These are phyloP conservation scores for Sungouiozyma ichnusensis DNA, from an alignment of 805 yeast genomes.

Conservation along the genomic window DNA sequence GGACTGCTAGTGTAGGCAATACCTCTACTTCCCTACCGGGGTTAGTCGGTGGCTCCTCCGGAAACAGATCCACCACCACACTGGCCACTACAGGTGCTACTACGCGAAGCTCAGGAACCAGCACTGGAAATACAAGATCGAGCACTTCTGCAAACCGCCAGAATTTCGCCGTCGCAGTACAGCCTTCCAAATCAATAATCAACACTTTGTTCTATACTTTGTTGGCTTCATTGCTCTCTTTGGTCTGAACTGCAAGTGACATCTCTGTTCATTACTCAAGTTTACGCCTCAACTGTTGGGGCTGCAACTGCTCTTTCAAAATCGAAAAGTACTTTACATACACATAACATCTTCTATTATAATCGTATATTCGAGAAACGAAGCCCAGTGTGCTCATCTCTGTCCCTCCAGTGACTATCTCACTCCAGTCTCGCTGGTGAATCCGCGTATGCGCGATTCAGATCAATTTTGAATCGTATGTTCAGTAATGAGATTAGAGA, in stretches of 20 bases:
- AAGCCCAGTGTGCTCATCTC: too few species aligned
- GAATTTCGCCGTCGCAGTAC: background rate
- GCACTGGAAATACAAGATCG: background rate
- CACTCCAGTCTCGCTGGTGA: too few species aligned
- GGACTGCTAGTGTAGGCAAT: slow-evolving; percentile 27
- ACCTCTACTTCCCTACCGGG: background rate
- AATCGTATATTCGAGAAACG: too few species aligned
- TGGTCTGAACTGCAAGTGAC: background rate
- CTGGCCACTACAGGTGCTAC: background rate
- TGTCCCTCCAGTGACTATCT: too few species aligned
- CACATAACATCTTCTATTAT: too few species aligned
- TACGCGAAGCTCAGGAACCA: background rate
- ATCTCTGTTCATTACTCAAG: background rate
- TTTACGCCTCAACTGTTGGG: too few species aligned
- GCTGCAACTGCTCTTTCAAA: too few species aligned
- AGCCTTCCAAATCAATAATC: background rate
- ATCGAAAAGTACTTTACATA: too few species aligned
- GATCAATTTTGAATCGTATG: slow-evolving; percentile 16
- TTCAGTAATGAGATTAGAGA: slow-evolving; percentile 5
- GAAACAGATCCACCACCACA: background rate
- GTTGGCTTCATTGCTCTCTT: background rate
- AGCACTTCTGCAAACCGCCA: background rate
- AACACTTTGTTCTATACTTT: background rate
- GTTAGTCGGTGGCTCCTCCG: background rate
- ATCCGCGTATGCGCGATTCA: slow-evolving; percentile 19